These are phyloP conservation scores for Coprinopsis strossmayeri DNA, from an alignment of 768 basidiomycete species.

Conservation along the genomic window DNA sequence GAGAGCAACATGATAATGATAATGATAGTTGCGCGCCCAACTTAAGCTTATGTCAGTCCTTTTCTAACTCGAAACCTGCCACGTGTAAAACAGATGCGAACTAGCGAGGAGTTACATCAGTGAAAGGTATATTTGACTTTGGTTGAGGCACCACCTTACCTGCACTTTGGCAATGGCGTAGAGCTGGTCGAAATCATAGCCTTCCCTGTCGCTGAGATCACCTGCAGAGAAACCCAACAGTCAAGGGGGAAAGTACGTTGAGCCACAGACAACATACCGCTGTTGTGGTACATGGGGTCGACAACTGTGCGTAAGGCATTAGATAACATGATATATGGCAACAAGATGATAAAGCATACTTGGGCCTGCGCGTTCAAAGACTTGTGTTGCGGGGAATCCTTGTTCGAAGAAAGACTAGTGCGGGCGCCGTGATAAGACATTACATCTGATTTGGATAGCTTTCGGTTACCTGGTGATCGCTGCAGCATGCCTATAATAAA, in stretches of 20 bases:
- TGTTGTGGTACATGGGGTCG: slow-evolving; percentile 89
- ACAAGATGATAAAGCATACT: slow-evolving; percentile 42
- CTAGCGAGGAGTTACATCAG: no score
- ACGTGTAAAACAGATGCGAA: slow-evolving; percentile 67
- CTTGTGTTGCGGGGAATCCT: slow-evolving; percentile 81
- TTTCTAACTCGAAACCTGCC: slow-evolving; percentile 47
- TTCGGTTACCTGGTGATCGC: slow-evolving; percentile 69
- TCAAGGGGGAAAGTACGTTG: slow-evolving; percentile 2
- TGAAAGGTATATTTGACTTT: not conserved
- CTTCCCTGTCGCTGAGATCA: slow-evolving; percentile 71
- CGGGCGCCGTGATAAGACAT: slow-evolving; percentile 4
- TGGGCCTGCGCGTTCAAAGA: slow-evolving; percentile 82
- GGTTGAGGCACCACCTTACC: slow-evolving; percentile 30
- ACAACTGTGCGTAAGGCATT: no score
- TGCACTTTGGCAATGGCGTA: slow-evolving; percentile 84
- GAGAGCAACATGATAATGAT: no score
- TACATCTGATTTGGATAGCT: not conserved
- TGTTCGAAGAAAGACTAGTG: slow-evolving; percentile 69
- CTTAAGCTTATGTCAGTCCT: not conserved
- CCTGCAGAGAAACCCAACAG: slow-evolving; percentile 34
- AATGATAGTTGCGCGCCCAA: no score
- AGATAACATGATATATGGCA: no score
- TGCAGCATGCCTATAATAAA: slow-evolving; percentile 67
- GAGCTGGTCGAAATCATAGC: slow-evolving; percentile 81
- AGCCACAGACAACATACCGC: slow-evolving; percentile 35